phyloP scores from a whole-genome alignment of 768 basidiomycete genomes.

The Leccinum variicolor region DNA sequence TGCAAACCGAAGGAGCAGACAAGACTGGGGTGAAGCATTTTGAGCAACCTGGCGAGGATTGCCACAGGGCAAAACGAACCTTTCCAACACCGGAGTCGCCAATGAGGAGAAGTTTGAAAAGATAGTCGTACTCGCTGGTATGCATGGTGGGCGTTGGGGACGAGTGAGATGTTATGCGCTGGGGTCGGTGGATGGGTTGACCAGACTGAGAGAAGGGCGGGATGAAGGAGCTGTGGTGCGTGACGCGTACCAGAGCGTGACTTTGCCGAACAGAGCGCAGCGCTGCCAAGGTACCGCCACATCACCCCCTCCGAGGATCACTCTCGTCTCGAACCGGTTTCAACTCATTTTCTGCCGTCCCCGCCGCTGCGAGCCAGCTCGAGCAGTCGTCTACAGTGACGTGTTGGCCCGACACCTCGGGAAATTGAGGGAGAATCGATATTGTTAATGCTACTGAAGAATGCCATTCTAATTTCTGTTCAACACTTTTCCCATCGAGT shows the following conservation, averaged over 20 bases:
- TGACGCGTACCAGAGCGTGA: slow-evolving; percentile 35
- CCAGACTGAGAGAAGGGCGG: slow-evolving; percentile 26
- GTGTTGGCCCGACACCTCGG: neutral
- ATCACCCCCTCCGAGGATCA: neutral
- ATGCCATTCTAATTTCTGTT: neutral
- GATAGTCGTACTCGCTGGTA: slow-evolving; percentile 92
- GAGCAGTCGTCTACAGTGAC: neutral
- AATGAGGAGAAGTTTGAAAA: slow-evolving; percentile 94
- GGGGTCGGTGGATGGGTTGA: slow-evolving; percentile 29
- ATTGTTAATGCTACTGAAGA: neutral
- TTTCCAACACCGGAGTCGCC: slow-evolving; percentile 96
- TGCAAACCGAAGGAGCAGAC: slow-evolving; percentile 86
- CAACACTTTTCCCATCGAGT: neutral
- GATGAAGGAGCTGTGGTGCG: slow-evolving; percentile 33
- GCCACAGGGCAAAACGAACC: slow-evolving; percentile 40
- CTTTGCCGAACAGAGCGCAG: slow-evolving; percentile 20
- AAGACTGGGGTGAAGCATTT: slow-evolving; percentile 58
- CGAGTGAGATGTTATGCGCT: slow-evolving; percentile 28
- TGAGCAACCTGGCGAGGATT: slow-evolving; percentile 22
- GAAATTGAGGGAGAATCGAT: neutral
- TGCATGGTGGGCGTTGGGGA: slow-evolving; percentile 55
- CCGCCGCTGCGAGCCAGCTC: neutral
- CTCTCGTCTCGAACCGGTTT: slow-evolving; percentile 6
- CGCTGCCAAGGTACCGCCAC: slow-evolving; percentile 25
- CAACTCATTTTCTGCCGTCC: neutral